Conservation (phyloP, 306 rosid species). For the Ammopiptanthus mongolicus region DNA sequence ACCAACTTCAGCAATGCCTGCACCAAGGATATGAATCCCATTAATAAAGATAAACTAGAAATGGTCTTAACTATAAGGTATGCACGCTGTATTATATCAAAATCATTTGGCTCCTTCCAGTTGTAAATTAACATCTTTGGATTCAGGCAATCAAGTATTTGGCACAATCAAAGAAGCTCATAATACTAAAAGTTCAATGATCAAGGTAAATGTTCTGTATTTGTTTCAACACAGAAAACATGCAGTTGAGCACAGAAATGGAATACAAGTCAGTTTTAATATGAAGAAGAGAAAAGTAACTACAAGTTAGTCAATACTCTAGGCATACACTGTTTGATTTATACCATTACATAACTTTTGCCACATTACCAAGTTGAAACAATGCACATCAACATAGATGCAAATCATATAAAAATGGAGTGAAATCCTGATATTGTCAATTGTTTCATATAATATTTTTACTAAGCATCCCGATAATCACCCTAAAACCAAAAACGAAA, state of each 20-base stretch:
- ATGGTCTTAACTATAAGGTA: not conserved
- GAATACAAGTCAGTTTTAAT: not conserved
- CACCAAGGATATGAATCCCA: conserved; percentile 8
- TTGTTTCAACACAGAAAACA: not conserved
- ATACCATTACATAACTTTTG: not conserved
- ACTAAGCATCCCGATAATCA: not conserved
- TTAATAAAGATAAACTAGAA: conserved; percentile 14
- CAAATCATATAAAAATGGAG: not conserved
- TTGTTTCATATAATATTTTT: not conserved
- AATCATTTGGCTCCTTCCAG: not conserved
- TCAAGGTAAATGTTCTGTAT: not conserved
- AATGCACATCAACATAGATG: conserved; percentile 17
- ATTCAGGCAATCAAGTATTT: not conserved
- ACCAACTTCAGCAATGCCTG: conserved; percentile 99
- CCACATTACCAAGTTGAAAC: not conserved
- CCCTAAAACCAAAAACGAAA: not conserved
- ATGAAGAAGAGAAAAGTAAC: not conserved
- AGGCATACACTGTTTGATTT: not conserved
- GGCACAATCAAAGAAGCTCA: not conserved
- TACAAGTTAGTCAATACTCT: not conserved
- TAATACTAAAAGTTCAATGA: not conserved
- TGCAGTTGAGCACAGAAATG: not conserved
- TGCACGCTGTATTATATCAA: not conserved
- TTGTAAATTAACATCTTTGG: not conserved
- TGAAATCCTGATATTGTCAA: not conserved